These are phyloP conservation scores for Amanita rimosa DNA, from an alignment of 768 basidiomycete species.

Conservation along the genomic window DNA sequence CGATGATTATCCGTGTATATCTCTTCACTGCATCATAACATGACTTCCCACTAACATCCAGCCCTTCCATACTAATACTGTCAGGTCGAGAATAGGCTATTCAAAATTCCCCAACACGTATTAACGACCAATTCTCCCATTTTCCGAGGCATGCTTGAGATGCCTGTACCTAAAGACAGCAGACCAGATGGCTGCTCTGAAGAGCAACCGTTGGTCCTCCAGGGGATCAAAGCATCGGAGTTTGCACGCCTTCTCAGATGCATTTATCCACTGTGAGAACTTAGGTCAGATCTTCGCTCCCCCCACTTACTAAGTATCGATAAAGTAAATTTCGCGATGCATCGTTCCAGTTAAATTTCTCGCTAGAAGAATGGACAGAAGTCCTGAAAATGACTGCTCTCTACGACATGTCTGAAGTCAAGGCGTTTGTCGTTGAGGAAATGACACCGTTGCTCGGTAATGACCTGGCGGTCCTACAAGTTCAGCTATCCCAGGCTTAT, in stretches of 20 bases:
- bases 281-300: neutral
- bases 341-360: neutral
- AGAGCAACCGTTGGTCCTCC: neutral
- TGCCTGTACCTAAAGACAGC: neutral
- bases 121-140: neutral
- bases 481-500: conserved; percentile 6
- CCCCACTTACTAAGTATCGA: neutral
- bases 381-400: conserved; percentile 24
- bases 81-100: conserved; percentile 4
- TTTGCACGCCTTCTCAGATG: conserved; percentile 9
- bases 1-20: neutral
- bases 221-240: neutral
- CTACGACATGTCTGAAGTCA: conserved; percentile 16
- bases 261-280: conserved; percentile 10
- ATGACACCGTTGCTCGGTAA: neutral
- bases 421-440: neutral
- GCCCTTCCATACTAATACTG: neutral
- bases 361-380: conserved; percentile 21
- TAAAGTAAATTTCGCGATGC: neutral
- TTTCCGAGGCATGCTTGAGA: neutral
- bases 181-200: conserved; percentile 3
- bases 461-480: neutral
- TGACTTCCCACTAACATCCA: too few species aligned
- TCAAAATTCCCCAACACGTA: conserved; percentile 1
- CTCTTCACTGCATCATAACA: neutral